Evolutionary conservation across 148 eudicot species (phyloP).

Genomic region (Camellia sinensis): DNA sequence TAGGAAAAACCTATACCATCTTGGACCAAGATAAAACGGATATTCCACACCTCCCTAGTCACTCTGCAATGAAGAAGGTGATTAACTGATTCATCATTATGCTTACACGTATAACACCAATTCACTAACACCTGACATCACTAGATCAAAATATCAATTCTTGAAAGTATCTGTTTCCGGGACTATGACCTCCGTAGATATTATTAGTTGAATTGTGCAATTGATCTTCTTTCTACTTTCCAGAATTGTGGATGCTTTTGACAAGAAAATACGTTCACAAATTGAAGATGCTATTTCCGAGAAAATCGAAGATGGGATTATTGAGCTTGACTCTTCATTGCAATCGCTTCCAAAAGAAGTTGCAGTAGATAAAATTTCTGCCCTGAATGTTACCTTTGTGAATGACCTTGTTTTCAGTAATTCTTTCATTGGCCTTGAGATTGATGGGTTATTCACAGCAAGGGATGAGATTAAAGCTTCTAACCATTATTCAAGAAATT

Average conservation of each 20-base stretch:
- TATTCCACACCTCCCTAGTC: too few species aligned
- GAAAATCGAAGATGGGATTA: constrained; percentile 52
- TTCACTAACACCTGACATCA: too few species aligned
- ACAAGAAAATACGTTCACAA: constrained; percentile 56
- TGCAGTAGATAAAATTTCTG: constrained; percentile 54
- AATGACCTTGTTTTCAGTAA: constrained; percentile 49
- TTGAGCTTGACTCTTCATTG: constrained; percentile 50
- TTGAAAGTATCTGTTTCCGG: background rate
- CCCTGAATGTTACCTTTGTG: constrained; percentile 66
- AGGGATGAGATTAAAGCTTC: constrained; percentile 28
- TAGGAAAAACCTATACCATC: too few species aligned
- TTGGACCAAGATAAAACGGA: too few species aligned
- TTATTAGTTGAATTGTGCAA: constrained; percentile 7
- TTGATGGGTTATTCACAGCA: constrained; percentile 59
- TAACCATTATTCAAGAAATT: constrained; percentile 20
- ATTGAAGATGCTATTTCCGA: constrained; percentile 65
- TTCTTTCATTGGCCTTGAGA: constrained; percentile 45
- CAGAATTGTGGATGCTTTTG: constrained; percentile 80
- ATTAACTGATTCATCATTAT: too few species aligned
- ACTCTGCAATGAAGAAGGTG: too few species aligned
- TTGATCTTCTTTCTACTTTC: constrained; percentile 20
- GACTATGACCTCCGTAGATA: background rate
- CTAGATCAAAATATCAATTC: too few species aligned
- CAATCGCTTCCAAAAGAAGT: constrained; percentile 66
- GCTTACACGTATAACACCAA: too few species aligned